A percentile compares a stretch with the other conserved stretches of the same genome.
phyloP scores from a whole-genome alignment of 148 eudicot species.

The Rhododendron henanense region DNA sequence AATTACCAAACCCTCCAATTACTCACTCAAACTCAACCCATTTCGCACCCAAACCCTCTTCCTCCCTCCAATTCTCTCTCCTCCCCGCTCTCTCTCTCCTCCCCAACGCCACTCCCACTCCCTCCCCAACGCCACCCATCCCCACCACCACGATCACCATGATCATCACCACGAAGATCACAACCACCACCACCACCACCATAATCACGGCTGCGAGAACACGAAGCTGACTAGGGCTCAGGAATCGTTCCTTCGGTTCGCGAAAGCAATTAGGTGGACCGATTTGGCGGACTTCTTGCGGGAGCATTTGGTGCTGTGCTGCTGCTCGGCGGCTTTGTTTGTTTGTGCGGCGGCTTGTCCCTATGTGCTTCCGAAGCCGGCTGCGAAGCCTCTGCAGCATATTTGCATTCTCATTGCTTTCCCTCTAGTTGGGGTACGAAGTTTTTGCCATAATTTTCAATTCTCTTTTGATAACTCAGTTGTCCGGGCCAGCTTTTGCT shows the following conservation, averaged over 20 bases:
- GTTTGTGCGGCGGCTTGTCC: slow-evolving; percentile 70
- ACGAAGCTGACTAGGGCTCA: slow-evolving; percentile 43
- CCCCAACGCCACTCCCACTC: slow-evolving; percentile 18
- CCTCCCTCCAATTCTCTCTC: slow-evolving; percentile 4
- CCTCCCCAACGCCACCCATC: slow-evolving; percentile 20
- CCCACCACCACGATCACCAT: slow-evolving; percentile 18
- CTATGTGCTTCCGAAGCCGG: slow-evolving; percentile 49
- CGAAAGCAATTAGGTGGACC: slow-evolving; percentile 60
- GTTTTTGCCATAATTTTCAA: background rate
- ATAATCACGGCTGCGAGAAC: slow-evolving; percentile 14
- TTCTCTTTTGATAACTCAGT: background rate
- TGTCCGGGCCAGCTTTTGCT: background rate
- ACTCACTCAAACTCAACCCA: slow-evolving; percentile 5
- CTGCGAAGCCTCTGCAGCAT: slow-evolving; percentile 54
- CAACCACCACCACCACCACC: slow-evolving; percentile 22
- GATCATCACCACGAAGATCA: slow-evolving; percentile 27
- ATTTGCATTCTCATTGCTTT: slow-evolving; percentile 54
- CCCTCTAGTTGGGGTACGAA: slow-evolving; percentile 90
- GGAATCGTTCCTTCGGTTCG: slow-evolving; percentile 52
- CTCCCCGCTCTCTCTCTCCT: slow-evolving; percentile 15
- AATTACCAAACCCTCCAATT: background rate
- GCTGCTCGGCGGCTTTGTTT: slow-evolving; percentile 63
- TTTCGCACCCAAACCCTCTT: slow-evolving; percentile 11
- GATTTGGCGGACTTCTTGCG: slow-evolving; percentile 69
- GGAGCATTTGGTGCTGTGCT: slow-evolving; percentile 78